A percentile compares a stretch with the other conserved stretches of the same genome.
Evolutionary conservation across 2,329 filamentous ascomycete genomes (phyloP).

Genomic region (Leptographium flavum): DNA sequence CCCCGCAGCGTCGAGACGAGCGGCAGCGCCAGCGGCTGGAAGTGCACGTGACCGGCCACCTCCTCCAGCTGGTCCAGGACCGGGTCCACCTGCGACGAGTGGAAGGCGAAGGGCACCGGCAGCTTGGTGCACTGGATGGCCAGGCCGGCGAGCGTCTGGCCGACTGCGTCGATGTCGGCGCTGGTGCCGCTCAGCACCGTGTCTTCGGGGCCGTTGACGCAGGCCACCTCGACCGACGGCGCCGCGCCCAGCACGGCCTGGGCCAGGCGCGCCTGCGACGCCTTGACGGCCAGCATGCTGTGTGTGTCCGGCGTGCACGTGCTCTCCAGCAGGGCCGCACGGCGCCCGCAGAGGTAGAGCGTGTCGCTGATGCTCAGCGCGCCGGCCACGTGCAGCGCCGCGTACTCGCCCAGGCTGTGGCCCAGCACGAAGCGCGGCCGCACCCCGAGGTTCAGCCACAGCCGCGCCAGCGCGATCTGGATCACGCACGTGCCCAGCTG

Average conservation of each 20-base stretch:
- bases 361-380: slow-evolving; percentile 48
- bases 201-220: slow-evolving; percentile 49
- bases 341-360: slow-evolving; percentile 45
- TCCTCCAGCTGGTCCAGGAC: slow-evolving; percentile 34
- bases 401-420: slow-evolving; percentile 47
- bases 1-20: slow-evolving; percentile 35
- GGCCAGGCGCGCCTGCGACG: slow-evolving; percentile 5
- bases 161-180: slow-evolving; percentile 26
- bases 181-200: slow-evolving; percentile 37
- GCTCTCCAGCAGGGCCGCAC: slow-evolving; percentile 40
- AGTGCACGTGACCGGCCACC: slow-evolving; percentile 15
- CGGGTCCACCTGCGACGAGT: slow-evolving; percentile 22
- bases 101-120: slow-evolving; percentile 19
- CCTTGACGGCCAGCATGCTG: slow-evolving; percentile 21
- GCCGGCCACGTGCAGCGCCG: slow-evolving; percentile 44
- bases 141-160: background rate
- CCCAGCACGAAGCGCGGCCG: slow-evolving; percentile 29
- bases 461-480: slow-evolving; percentile 27
- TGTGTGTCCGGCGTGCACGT: slow-evolving; percentile 30
- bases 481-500: slow-evolving; percentile 25
- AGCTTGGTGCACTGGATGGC: background rate
- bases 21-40: slow-evolving; percentile 35
- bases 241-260: slow-evolving; percentile 13
- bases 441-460: slow-evolving; percentile 25
- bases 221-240: slow-evolving; percentile 28